These are phyloP conservation scores for Tulasnella calospora DNA, from an alignment of 768 basidiomycete species.

Conservation along the genomic window DNA sequence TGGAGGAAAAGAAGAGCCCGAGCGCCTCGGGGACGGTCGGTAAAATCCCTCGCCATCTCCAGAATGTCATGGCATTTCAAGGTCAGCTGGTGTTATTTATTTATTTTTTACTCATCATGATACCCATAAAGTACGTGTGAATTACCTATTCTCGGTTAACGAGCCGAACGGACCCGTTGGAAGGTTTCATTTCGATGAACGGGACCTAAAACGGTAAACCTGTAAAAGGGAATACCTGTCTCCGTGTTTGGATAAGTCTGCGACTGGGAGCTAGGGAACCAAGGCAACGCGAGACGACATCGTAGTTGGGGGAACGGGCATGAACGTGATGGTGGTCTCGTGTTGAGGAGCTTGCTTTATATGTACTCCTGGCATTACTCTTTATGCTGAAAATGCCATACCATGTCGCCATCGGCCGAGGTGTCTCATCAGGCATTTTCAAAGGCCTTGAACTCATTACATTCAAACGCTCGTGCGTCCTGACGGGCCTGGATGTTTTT, in stretches of 20 bases:
- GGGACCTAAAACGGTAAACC: slow-evolving; percentile 1
- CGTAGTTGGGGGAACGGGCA: background rate
- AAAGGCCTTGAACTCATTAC: background rate
- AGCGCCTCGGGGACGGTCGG: background rate
- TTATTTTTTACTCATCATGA: background rate
- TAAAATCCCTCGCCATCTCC: background rate
- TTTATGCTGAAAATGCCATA: background rate
- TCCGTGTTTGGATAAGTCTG: background rate
- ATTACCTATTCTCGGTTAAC: background rate
- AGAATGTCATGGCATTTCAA: no score
- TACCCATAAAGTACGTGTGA: background rate
- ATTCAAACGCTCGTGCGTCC: background rate
- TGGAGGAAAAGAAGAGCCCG: background rate
- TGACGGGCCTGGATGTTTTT: background rate
- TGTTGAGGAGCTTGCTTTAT: background rate
- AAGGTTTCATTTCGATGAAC: background rate
- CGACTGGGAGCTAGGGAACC: background rate
- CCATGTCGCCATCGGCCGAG: background rate
- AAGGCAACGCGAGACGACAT: background rate
- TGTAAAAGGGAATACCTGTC: background rate
- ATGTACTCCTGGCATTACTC: background rate
- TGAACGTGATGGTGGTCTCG: background rate
- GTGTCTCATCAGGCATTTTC: background rate
- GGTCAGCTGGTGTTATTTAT: background rate
- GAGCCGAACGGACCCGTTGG: background rate